Evolutionary conservation across 768 basidiomycete genomes (phyloP).

Genomic region (Xanthoconium stramineum): DNA sequence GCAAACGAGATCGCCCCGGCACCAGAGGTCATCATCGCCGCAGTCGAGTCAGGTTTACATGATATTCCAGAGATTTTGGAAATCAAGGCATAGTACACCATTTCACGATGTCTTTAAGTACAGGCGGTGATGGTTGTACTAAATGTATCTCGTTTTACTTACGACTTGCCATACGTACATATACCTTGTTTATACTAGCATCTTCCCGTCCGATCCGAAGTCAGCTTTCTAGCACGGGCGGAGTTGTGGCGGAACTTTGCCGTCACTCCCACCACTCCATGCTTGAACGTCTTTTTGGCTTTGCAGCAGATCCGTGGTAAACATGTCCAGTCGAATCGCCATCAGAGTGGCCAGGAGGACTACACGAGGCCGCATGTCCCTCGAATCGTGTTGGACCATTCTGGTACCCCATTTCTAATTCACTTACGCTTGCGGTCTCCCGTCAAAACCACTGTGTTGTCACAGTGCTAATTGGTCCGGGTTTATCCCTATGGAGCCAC

Average conservation of each 20-base stretch:
- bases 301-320: not conserved
- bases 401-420: constrained; percentile 7
- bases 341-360: constrained; percentile 18
- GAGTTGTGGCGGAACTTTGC: not conserved
- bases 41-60: constrained; percentile 2
- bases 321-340: not conserved
- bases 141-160: not conserved
- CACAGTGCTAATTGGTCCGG: not conserved
- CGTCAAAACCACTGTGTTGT: not conserved
- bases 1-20: constrained; percentile 5
- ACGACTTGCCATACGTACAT: constrained; percentile 18
- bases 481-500: not conserved
- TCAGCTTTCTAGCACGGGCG: not conserved
- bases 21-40: constrained; percentile 1
- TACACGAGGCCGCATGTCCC: constrained; percentile 20
- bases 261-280: not conserved
- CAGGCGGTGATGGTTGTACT: constrained; percentile 17
- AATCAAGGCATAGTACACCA: constrained; percentile 12
- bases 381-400: constrained; percentile 3
- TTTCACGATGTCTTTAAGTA: constrained; percentile 12
- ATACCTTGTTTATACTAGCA: constrained; percentile 23
- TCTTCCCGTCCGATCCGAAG: not conserved
- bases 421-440: constrained; percentile 3
- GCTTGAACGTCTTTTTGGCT: too few relatives aligned
- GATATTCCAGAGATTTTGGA: constrained; percentile 19